Evolutionary conservation across 495 filamentous ascomycete genomes (phyloP).

Genomic region (Jackrogersella multiformis): DNA sequence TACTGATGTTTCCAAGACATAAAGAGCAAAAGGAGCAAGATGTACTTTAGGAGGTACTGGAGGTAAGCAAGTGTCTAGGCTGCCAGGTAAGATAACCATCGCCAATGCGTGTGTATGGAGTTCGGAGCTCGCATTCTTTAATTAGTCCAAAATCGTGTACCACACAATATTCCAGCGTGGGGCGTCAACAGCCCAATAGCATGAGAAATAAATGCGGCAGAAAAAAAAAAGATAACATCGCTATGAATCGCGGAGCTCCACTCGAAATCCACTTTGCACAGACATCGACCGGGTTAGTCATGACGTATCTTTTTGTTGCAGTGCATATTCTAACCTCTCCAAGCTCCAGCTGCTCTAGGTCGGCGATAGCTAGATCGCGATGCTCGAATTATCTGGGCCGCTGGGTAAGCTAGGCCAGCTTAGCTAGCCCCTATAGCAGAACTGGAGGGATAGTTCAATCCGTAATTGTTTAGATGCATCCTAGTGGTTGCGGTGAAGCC

Average conservation of each 20-base stretch:
- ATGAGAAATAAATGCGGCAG: neutral
- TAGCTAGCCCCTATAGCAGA: too few species aligned
- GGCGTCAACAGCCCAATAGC: slow-evolving; percentile 8
- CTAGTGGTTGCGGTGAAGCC: slow-evolving; percentile 13
- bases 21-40: too few species aligned
- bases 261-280: slow-evolving; percentile 18
- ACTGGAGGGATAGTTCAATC: neutral
- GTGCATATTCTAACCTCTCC: slow-evolving; percentile 8
- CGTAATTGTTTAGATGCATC: too few species aligned
- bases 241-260: slow-evolving; percentile 19
- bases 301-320: slow-evolving; percentile 28
- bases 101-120: neutral
- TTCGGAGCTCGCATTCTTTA: slow-evolving; percentile 7
- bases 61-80: too few species aligned
- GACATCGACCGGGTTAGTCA: slow-evolving; percentile 14
- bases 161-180: neutral
- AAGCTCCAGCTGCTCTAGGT: neutral
- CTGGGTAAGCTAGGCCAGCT: neutral
- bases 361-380: neutral
- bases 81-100: neutral
- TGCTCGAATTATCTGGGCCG: neutral
- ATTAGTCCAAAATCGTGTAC: slow-evolving; percentile 11
- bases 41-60: too few species aligned
- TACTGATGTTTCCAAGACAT: too few species aligned
- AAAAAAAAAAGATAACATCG: slow-evolving; percentile 9